Percentiles rank a stretch among this genome's conserved stretches.
phyloP scores from a whole-genome alignment of 495 filamentous ascomycete species.

The Penicillium coffeae region DNA sequence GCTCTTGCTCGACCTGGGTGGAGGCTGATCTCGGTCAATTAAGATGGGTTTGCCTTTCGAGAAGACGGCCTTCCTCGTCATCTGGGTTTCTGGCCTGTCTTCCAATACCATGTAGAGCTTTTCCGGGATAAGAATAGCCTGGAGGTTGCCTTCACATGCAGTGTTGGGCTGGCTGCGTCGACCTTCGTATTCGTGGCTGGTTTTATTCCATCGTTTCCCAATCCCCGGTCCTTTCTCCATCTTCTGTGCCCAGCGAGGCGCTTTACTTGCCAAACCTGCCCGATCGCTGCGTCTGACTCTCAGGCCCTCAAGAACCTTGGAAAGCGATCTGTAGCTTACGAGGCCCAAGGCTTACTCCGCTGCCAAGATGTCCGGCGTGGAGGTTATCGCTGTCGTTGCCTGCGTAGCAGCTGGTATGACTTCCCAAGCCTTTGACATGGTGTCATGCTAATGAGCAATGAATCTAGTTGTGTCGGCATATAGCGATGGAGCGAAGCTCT shows the following conservation, averaged over 20 bases:
- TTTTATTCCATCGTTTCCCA: not conserved
- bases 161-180: no score
- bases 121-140: no score
- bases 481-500: slow-evolving; percentile 35
- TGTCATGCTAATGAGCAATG: not conserved
- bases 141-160: no score
- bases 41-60: no score
- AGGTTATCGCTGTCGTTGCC: slow-evolving; percentile 32
- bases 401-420: slow-evolving; percentile 33
- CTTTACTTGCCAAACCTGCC: not conserved
- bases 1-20: no score
- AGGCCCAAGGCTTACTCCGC: not conserved
- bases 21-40: no score
- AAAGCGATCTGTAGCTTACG: not conserved
- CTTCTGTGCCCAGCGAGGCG: not conserved
- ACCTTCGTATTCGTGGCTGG: not conserved
- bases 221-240: not conserved
- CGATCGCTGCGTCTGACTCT: not conserved
- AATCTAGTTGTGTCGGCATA: slow-evolving; percentile 38
- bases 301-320: not conserved
- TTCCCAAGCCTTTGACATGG: not conserved
- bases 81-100: no score
- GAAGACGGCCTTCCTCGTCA: no score
- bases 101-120: no score
- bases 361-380: slow-evolving; percentile 16